Evolutionary conservation across 352 stramenopile species (phyloP), one percentile per base, ranked within the genome.

Genomic region (Pythium phragmitis): DNA sequence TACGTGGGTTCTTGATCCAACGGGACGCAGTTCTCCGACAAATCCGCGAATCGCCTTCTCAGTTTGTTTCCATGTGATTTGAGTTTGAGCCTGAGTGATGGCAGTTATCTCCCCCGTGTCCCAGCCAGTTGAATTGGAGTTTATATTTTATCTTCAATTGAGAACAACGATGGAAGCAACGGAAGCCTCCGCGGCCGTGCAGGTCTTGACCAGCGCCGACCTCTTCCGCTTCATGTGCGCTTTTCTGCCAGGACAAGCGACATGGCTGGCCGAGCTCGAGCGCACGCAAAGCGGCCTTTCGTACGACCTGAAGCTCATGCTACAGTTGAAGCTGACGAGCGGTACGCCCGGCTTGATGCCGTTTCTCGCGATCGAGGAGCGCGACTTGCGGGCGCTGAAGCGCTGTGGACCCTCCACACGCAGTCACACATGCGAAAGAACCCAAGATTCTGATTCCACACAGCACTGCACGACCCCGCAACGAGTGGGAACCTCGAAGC

Each of bases 221-320:
- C 49, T 69, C 4, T 58, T 59, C 33, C 28, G 21, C 7, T 26
- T 36, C 16, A 48, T 64, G 55, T 47, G 33, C 19, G 42, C 63
- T 28, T 64, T 69, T 23, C 23, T 64, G 17, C 55, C 63, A 19
- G 63, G 63, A 3, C n/a, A 45, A 12, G 55, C 63, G 13, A 33
- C 51, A 48, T 69, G 63, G 63, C 57, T 48, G n/a, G 49, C 57
- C 39, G 41, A 60, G 47, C 50, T 64, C 19, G 53, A 60, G 55
- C 56, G 43, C 21, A 50, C 34, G 13, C 26, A 50, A 4, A n/a
- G 37, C 9, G 17, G 34, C 4, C 16, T 53, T 16, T 11, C 3
- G 1, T 19, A 41, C n/a, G 33, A 28, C 2, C 8, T 63, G 13
- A 26, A 28, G 46, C 45, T 33, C 28, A 41, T n/a, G 7, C n/a